Evolutionary conservation across 208 protist species (phyloP), one percentile per base, ranked within the genome.

Genomic region (Crithidia mellificae): DNA sequence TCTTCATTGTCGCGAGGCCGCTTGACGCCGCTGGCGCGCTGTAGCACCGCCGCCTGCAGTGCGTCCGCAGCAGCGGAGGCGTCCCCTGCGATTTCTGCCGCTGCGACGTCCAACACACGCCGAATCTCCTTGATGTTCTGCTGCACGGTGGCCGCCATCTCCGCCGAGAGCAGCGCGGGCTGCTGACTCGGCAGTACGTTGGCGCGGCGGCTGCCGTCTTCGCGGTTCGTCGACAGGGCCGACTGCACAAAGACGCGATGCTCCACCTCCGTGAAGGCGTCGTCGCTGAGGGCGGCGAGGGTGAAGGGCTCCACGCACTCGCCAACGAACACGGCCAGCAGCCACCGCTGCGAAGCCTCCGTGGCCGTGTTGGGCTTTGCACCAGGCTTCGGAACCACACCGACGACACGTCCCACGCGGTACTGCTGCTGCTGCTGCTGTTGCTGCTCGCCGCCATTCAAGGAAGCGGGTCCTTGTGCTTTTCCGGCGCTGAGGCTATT

Each of bases 221-320:
- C 66, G 22, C 47, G 49, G 41, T 66, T 63, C 19, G 74, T 78
- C 17, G 75, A 65, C 19, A 90, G 59, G 29, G 74, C 77, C 19
- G 86, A 90, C 36, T 80, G 79, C 41, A 89, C 76, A 72, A 83
- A 93, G 30, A 89, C 73, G 53, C 67, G 56, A 61, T 91, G 83
- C 73, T 93, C 84, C 27, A 61, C 67, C 17, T 75, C 78, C 0
- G 76, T 81, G 52, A 90, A 83, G 41, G 59, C 52, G 11, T 88
- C 83, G 53, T 87, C 80, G 36, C 72, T 80, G 55, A 93, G 41
- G 56, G 68, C 71, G 38, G 82, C 78, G 32, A 85, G 52, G 12
- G 66, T 52, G 29, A 90, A 68, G 6, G 83, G 72, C 43, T 90
- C 83, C 12, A 81, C 77, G n/a, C 68, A 77, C 46, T 91, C 85